Conservation (phyloP, 2,329 filamentous ascomycete genomes). For the Pseudocercospora fijiensis region DNA sequence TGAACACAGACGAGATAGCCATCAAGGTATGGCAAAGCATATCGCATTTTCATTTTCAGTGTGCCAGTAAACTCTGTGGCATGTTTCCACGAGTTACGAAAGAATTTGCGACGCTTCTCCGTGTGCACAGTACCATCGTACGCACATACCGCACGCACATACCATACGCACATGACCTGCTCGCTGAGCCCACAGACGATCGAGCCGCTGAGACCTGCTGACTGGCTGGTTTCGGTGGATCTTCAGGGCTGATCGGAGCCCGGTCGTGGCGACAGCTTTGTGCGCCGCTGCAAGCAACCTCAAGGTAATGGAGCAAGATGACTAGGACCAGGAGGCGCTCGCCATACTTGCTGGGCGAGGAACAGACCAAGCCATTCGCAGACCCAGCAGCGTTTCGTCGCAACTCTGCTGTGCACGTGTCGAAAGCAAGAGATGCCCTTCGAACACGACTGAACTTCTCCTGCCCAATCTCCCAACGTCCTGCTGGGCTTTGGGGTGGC, state of each 20-base stretch:
- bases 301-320: neutral
- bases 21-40: neutral
- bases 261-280: neutral
- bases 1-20: neutral
- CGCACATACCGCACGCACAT: too few species aligned
- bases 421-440: neutral
- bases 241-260: neutral
- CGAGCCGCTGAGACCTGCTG: neutral
- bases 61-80: neutral
- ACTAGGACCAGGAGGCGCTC: neutral
- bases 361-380: neutral
- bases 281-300: neutral
- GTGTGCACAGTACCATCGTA: neutral
- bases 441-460: neutral
- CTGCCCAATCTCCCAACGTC: neutral
- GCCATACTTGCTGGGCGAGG: neutral
- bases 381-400: neutral
- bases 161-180: neutral
- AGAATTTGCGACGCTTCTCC: neutral
- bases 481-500: neutral
- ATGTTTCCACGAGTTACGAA: neutral
- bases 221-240: neutral
- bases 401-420: neutral
- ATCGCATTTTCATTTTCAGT: neutral
- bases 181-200: neutral